Conservation (phyloP, 1,284 basidiomycete species). For the Termitomyces sp. region DNA sequence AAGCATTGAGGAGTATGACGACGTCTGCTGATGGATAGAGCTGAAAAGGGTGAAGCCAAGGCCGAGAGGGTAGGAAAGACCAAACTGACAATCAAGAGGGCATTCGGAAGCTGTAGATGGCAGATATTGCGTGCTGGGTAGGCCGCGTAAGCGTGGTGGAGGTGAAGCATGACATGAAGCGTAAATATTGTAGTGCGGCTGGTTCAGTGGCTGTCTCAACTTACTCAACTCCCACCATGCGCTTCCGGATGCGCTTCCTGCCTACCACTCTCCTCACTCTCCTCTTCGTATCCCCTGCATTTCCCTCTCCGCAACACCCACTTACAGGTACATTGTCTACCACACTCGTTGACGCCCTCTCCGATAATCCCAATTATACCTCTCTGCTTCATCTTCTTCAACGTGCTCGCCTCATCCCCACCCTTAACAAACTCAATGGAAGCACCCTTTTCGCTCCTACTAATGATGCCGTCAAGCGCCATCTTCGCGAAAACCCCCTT, state of each 20-base stretch:
- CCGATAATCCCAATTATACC: constrained; percentile 72
- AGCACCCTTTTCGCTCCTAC: constrained; percentile 93
- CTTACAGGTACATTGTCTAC: constrained; percentile 30
- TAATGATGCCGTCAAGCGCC: constrained; percentile 77
- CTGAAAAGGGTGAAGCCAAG: constrained; percentile 32
- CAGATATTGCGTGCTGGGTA: constrained; percentile 53
- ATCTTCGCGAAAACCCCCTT: constrained; percentile 38
- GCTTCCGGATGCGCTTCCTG: constrained; percentile 15
- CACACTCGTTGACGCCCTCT: constrained; percentile 79
- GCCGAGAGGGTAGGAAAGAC: constrained; percentile 3
- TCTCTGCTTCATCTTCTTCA: constrained; percentile 81
- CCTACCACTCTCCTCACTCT: constrained; percentile 10
- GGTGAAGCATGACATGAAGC: constrained; percentile 50
- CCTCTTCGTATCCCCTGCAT: constrained; percentile 20
- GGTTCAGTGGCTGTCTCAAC: too few species aligned
- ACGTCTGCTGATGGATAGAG: constrained; percentile 68
- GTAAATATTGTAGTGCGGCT: neutral
- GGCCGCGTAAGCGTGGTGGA: constrained; percentile 53
- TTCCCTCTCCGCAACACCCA: constrained; percentile 24
- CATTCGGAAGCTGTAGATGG: constrained; percentile 46
- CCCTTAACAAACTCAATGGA: constrained; percentile 79
- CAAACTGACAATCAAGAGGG: constrained; percentile 49
- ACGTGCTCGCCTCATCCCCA: constrained; percentile 84
- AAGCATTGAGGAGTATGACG: constrained; percentile 64
- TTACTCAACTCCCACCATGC: constrained; percentile 15